Evolutionary conservation across 2,329 filamentous ascomycete species (phyloP).

Genomic region (Cercospora sp.): DNA sequence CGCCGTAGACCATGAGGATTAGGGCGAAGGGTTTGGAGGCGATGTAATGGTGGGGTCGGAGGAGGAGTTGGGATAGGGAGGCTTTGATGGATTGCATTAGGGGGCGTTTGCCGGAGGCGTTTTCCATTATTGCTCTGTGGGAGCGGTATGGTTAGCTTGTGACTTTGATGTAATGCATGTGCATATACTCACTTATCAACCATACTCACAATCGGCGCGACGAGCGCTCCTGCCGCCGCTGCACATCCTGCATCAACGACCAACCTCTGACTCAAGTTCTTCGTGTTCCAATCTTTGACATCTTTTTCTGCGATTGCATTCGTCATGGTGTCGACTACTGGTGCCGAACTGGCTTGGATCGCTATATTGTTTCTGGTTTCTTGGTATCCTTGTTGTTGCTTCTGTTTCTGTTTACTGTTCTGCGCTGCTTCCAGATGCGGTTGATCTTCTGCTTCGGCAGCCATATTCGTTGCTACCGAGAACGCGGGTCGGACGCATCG

Average conservation of each 20-base stretch:
- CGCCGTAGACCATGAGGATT: constrained; percentile 72
- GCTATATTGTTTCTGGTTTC: not conserved
- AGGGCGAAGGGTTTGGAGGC: constrained; percentile 67
- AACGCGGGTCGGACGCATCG: constrained; percentile 17
- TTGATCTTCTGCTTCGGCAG: constrained; percentile 23
- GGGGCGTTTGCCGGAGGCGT: constrained; percentile 67
- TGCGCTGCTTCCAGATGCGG: constrained; percentile 17
- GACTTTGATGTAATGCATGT: no score
- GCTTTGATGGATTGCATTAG: constrained; percentile 60
- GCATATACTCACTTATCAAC: constrained; percentile 69
- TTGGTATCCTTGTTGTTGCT: not conserved
- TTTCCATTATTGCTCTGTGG: constrained; percentile 72
- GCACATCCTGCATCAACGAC: constrained; percentile 69
- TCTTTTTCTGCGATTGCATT: constrained; percentile 11
- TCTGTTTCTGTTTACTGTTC: not conserved
- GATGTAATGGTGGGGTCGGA: constrained; percentile 62
- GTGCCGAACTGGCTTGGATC: constrained; percentile 9
- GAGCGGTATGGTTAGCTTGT: not conserved
- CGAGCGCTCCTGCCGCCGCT: constrained; percentile 68
- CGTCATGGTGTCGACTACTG: constrained; percentile 11
- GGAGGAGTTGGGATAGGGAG: constrained; percentile 58
- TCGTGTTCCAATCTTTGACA: constrained; percentile 66
- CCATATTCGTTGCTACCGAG: constrained; percentile 26
- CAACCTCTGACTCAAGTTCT: constrained; percentile 66
- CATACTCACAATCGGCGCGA: constrained; percentile 81